Evolutionary conservation across 2,329 filamentous ascomycete genomes (phyloP), one percentile per base, ranked within the genome.

Genomic region (Calonectria leucothoes): DNA sequence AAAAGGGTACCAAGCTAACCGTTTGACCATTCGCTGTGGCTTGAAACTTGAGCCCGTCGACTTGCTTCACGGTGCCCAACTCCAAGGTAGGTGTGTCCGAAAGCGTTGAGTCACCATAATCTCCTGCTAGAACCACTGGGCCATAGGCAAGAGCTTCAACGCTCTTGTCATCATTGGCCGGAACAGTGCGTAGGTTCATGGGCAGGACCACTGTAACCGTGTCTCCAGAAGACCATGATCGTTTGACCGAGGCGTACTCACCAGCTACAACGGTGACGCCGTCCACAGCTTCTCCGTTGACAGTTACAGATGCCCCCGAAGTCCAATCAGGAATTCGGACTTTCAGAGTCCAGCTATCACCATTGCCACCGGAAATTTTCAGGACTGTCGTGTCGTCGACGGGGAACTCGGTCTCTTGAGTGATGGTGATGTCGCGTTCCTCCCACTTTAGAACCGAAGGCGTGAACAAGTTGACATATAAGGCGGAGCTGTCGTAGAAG

Each of bases 401-500:
- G 0, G 88, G 88, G 66, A 85, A 88, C 0, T 79, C 80, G 0
- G 87, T 89, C 4, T 79, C 79, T 78, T 90, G 88, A 0, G 80
- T 83, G 23, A 90, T 70, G 0, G 80, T 84, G 6, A 88, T 80
- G n/a, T 75, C 76, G 10, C 82, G 82, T 11, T 86, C 81, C 0
- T 81, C 79, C 88, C 88, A 90, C 20, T 81, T 82, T 15, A 90
- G 76, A 5, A 82, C 83, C 0, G 88, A 89, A 0, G 88, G 85
- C 0, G 85, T 86, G 73, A 88, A 90, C 2, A 89, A 78, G 73
- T 90, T 90, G 42, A 90, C 84, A 69, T 86, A 89, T 0, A 90
- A 82, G 0, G 84, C 83, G 0, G 81, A 80, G 33, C 81, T 79
- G 66, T 87, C 84, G 57, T 86, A 82, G 57, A 85, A 88, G 81